Percentiles rank a stretch among this genome's conserved stretches.
These are phyloP conservation scores for Penicillium waksmanii DNA, from an alignment of 495 filamentous ascomycete genomes.

Conservation along the genomic window DNA sequence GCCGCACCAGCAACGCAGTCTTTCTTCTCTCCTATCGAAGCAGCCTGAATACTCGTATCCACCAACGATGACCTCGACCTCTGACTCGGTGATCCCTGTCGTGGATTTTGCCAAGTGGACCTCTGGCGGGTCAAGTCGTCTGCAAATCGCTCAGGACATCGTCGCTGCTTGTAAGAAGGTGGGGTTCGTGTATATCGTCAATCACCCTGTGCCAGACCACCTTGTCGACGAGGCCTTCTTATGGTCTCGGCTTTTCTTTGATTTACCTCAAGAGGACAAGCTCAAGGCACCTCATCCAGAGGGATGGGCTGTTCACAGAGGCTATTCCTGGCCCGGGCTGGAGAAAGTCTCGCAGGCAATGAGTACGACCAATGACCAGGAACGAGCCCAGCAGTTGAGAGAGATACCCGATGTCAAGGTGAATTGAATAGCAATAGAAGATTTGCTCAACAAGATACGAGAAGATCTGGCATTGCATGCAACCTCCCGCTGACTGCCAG, in stretches of 20 bases:
- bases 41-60: background rate
- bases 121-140: slow-evolving; percentile 35
- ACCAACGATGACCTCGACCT: background rate
- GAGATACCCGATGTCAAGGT: slow-evolving; percentile 45
- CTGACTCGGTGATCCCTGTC: slow-evolving; percentile 45
- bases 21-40: background rate
- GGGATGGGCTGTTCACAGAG: slow-evolving; percentile 59
- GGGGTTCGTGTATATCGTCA: slow-evolving; percentile 63
- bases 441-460: background rate
- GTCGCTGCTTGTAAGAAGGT: slow-evolving; percentile 57
- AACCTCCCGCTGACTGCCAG: background rate
- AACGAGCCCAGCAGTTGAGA: slow-evolving; percentile 32
- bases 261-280: slow-evolving; percentile 49
- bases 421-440: slow-evolving; percentile 3
- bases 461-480: background rate
- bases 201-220: slow-evolving; percentile 52
- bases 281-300: slow-evolving; percentile 64
- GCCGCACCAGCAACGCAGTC: background rate
- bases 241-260: slow-evolving; percentile 54
- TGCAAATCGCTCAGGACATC: slow-evolving; percentile 50
- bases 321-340: slow-evolving; percentile 66
- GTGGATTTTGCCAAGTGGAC: slow-evolving; percentile 56
- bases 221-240: slow-evolving; percentile 56
- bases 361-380: slow-evolving; percentile 47
- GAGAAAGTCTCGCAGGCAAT: slow-evolving; percentile 68